Percentiles rank a stretch among this genome's conserved stretches.
Conservation (phyloP, 805 yeast species). For the Kodamaea jinghongensis region DNA sequence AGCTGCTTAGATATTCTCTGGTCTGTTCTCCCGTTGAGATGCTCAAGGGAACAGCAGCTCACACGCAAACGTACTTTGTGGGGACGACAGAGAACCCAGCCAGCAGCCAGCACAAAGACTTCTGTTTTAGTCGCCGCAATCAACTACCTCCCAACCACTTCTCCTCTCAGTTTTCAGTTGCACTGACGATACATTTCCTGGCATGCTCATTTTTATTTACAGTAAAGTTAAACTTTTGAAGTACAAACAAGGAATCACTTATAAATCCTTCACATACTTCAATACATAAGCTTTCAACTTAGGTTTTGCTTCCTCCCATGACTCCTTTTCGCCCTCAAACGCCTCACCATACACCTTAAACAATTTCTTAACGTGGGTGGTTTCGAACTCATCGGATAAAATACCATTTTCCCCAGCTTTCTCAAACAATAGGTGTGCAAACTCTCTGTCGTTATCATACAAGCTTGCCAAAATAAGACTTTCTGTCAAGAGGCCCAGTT, state of each 20-base stretch:
- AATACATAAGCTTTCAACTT: constrained; percentile 29
- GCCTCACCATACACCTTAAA: constrained; percentile 54
- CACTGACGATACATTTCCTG: no score
- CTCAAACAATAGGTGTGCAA: constrained; percentile 50
- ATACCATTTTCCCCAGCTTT: constrained; percentile 40
- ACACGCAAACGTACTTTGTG: no score
- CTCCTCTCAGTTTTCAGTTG: no score
- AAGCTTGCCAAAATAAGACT: constrained; percentile 44
- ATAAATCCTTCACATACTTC: constrained; percentile 7
- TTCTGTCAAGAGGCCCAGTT: constrained; percentile 46
- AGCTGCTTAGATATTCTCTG: no score
- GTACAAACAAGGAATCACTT: background rate
- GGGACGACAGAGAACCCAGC: no score
- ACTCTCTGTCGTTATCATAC: constrained; percentile 48
- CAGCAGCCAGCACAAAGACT: no score
- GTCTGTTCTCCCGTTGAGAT: no score
- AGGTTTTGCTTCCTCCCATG: constrained; percentile 29
- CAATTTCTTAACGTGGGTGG: constrained; percentile 37
- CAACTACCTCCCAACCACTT: no score
- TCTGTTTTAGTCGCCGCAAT: no score
- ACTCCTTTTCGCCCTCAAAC: constrained; percentile 36
- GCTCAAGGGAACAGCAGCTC: no score
- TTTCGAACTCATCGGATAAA: constrained; percentile 39
- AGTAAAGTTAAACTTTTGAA: background rate
- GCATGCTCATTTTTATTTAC: background rate